Evolutionary conservation across 2,329 filamentous ascomycete species (phyloP).

Genomic region (Monosporascus sp.): DNA sequence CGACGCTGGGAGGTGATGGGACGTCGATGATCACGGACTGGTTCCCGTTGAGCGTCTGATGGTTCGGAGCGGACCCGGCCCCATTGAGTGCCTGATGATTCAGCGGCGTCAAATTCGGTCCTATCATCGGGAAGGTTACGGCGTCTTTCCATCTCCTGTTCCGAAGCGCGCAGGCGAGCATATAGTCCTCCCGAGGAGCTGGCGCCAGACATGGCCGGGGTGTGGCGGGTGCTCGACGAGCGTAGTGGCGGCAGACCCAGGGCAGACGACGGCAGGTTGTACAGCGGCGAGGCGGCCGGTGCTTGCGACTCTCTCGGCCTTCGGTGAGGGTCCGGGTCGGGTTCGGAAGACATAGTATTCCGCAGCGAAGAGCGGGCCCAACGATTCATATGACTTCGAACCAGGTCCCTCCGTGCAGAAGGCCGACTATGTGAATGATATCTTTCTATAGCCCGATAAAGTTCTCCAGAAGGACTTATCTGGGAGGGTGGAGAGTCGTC

Average conservation of each 20-base stretch:
- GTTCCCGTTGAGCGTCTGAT: neutral
- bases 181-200: constrained; percentile 12
- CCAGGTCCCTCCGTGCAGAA: constrained; percentile 13
- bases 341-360: constrained; percentile 31
- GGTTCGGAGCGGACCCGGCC: constrained; percentile 12
- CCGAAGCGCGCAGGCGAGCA: constrained; percentile 14
- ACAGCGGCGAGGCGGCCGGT: constrained; percentile 18
- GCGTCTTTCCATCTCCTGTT: constrained; percentile 12
- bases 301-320: constrained; percentile 29
- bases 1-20: constrained; percentile 6
- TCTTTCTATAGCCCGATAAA: constrained; percentile 37
- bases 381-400: constrained; percentile 17
- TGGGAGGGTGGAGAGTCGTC: constrained; percentile 29
- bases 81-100: neutral
- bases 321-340: constrained; percentile 29
- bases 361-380: constrained; percentile 18
- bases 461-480: constrained; percentile 37
- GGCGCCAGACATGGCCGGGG: constrained; percentile 19
- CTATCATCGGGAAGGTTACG: constrained; percentile 11
- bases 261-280: constrained; percentile 16
- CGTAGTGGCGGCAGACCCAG: constrained; percentile 34
- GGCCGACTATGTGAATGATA: constrained; percentile 27
- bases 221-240: constrained; percentile 25
- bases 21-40: constrained; percentile 2
- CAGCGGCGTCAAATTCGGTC: constrained; percentile 4